A percentile compares a stretch with the other conserved stretches of the same genome.
Conservation (phyloP, 495 filamentous ascomycete species). For the Hypoxylon fragiforme region DNA sequence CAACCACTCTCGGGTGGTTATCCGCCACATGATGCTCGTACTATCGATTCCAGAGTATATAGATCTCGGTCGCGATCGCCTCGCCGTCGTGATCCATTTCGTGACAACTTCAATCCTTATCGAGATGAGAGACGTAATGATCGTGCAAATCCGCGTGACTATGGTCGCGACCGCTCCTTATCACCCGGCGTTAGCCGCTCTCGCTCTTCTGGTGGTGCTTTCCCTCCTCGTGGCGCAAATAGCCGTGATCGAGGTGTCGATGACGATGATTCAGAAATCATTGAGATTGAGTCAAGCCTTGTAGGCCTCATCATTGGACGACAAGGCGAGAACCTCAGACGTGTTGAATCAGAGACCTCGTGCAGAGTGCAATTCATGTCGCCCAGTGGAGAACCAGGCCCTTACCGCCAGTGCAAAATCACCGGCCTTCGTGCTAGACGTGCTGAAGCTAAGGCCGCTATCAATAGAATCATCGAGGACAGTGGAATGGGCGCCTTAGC, state of each 20-base stretch:
- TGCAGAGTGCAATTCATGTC: slow-evolving; percentile 82
- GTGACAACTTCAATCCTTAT: slow-evolving; percentile 74
- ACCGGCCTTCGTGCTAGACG: slow-evolving; percentile 67
- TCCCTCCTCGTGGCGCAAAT: slow-evolving; percentile 50
- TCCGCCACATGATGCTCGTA: slow-evolving; percentile 42
- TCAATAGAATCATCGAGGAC: slow-evolving; percentile 80
- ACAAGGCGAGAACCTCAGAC: slow-evolving; percentile 78
- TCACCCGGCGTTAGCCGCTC: slow-evolving; percentile 56
- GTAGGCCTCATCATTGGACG: slow-evolving; percentile 85
- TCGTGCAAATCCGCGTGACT: slow-evolving; percentile 56
- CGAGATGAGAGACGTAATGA: slow-evolving; percentile 74
- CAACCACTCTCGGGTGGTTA: slow-evolving; percentile 46
- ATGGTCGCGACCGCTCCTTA: slow-evolving; percentile 64
- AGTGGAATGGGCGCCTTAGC: slow-evolving; percentile 66
- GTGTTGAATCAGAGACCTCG: slow-evolving; percentile 73
- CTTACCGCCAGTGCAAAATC: slow-evolving; percentile 76
- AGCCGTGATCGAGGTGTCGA: slow-evolving; percentile 58
- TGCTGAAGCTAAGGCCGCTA: slow-evolving; percentile 70
- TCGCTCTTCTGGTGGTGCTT: slow-evolving; percentile 44
- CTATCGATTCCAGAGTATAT: slow-evolving; percentile 53
- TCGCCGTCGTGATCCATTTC: slow-evolving; percentile 65
- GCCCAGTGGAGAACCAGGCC: slow-evolving; percentile 64
- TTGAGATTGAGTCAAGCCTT: slow-evolving; percentile 73
- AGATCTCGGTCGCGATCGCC: slow-evolving; percentile 69
- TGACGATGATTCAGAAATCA: slow-evolving; percentile 68